Conservation (phyloP, 495 filamentous ascomycete genomes). For the Penicillium samsonianum region DNA sequence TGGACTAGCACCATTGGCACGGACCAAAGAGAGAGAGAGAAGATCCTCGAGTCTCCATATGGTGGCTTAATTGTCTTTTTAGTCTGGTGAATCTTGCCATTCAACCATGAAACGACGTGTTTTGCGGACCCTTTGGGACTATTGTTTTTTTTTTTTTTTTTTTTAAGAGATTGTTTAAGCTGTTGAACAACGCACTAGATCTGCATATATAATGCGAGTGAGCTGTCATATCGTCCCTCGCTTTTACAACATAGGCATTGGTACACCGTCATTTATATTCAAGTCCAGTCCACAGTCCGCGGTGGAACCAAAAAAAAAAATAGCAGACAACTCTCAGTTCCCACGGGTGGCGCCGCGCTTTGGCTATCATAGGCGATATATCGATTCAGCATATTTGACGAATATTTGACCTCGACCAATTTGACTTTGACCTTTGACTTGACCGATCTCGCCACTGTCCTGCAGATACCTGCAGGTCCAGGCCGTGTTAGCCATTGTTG, state of each 20-base stretch:
- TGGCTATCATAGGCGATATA: constrained; percentile 10
- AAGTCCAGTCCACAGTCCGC: not conserved
- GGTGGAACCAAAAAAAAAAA: not conserved
- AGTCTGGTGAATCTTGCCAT: too few relatives aligned
- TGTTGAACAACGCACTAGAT: not conserved
- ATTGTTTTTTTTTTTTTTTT: not conserved
- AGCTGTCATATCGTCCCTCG: constrained; percentile 15
- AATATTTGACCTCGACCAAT: not conserved
- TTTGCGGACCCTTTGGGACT: not conserved
- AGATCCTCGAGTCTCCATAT: not conserved
- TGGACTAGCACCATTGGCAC: not conserved
- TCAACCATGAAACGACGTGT: not conserved
- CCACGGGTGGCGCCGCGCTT: constrained; percentile 7
- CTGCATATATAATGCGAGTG: not conserved
- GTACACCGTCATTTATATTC: constrained; percentile 6
- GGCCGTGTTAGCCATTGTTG: constrained; percentile 8
- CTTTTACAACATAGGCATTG: too few relatives aligned
- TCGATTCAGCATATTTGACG: not conserved
- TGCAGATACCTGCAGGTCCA: constrained; percentile 9
- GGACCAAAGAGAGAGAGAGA: not conserved
- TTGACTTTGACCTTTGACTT: not conserved
- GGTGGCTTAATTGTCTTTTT: constrained; percentile 11
- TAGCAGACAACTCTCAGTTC: not conserved
- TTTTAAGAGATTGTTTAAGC: too few relatives aligned
- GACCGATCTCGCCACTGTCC: constrained; percentile 1